Evolutionary conservation across 495 filamentous ascomycete species (phyloP), one percentile per base, ranked within the genome.

Genomic region (Alectoria sarmentosa): DNA sequence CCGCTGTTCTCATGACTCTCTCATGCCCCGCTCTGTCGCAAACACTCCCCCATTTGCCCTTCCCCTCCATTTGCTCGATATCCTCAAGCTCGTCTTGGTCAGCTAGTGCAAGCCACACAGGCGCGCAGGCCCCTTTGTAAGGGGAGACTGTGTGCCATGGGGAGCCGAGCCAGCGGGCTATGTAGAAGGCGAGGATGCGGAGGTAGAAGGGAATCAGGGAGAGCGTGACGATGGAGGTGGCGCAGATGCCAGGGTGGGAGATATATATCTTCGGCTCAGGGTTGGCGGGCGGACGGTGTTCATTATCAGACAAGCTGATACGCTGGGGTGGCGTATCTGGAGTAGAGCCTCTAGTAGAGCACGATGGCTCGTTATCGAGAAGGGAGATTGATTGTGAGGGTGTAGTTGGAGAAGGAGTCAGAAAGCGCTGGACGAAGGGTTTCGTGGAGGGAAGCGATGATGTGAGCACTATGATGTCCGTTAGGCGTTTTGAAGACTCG

Each of bases 211-310:
- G 78, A 67, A 91, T 75, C 32, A 79, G 74, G 63, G 80, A 76
- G 46, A 97, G 80, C 1, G 89, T 87, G 57, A 96, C 75, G 67
- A 98, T 89, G 8, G 82, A 78, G 0, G 94, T 96, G 37, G 82
- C 85, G 68, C 90, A 91, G 66, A 98, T 81, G 64, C 95, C 94
- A 0, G 94, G 94, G 70, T 98, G 94, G 19, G 86, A 81, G 64
- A 96, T 65, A 77, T 95, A 92, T 58, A 86, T 83, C 38, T 78
- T 81, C 3, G 90, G 89, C 3, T 54, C n/a, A 21, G 64, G 28
- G 30, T 37, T 48, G 21, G 66, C n/a, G 17, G 63, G 48, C 10
- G 26, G 42, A 17, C 65, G 48, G 48, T 61, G 42, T 30, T 65
- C 64, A 7, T 65, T 60, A 41, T 68, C 66, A 34, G 63, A 34